phyloP scores from a whole-genome alignment of 1,139 yeast genomes.

The Geotrichum bryndzae region DNA sequence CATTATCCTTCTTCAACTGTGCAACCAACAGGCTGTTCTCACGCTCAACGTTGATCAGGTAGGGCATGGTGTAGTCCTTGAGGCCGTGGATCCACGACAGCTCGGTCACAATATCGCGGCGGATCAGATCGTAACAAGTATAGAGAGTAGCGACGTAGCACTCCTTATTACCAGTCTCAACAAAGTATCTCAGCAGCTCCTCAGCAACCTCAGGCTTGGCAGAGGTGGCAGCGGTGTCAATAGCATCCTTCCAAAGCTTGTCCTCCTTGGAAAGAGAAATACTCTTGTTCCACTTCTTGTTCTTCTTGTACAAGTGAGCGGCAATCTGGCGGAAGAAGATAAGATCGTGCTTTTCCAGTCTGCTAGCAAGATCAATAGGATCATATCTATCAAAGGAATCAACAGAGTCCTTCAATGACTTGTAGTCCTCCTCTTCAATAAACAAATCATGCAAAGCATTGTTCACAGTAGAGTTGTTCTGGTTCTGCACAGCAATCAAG shows the following conservation, averaged over 20 bases:
- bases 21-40: slow-evolving; percentile 68
- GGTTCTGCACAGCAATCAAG: slow-evolving; percentile 81
- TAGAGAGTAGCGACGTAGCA: slow-evolving; percentile 88
- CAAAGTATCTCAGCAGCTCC: slow-evolving; percentile 84
- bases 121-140: slow-evolving; percentile 74
- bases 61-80: slow-evolving; percentile 81
- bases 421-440: slow-evolving; percentile 95
- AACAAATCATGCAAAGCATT: slow-evolving; percentile 91
- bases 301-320: slow-evolving; percentile 87
- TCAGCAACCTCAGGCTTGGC: slow-evolving; percentile 76
- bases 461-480: slow-evolving; percentile 87
- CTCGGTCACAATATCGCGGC: slow-evolving; percentile 80
- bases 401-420: slow-evolving; percentile 78
- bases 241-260: slow-evolving; percentile 91
- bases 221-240: slow-evolving; percentile 85
- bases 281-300: slow-evolving; percentile 88
- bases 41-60: slow-evolving; percentile 68
- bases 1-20: slow-evolving; percentile 63
- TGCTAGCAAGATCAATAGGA: slow-evolving; percentile 83
- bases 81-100: slow-evolving; percentile 85
- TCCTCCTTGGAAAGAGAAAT: slow-evolving; percentile 84
- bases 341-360: slow-evolving; percentile 85
- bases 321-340: slow-evolving; percentile 94
- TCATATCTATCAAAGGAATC: slow-evolving; percentile 90
- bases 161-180: slow-evolving; percentile 95